Base-by-base conservation (phyloP, 2,329 filamentous ascomycete genomes). In the Nemania diffusa region DNA sequence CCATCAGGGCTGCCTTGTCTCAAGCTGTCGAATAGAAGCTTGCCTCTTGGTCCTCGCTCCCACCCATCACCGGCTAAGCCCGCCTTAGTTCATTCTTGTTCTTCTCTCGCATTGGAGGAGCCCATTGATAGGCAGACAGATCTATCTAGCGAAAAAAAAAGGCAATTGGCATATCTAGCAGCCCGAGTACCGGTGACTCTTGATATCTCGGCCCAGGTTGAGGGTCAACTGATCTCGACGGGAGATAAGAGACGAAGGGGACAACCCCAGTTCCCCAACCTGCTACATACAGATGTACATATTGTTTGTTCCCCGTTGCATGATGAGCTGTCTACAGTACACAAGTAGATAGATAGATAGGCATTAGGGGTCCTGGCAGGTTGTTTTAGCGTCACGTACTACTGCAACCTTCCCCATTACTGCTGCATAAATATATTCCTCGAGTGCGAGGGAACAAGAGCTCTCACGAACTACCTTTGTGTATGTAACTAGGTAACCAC, bases 351-450 rank as follows among this genome's bases (percentile, higher is more conserved):
- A 42, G 24, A 9, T 24, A 61, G 22, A 57, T 48, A 20, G 22
- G 46, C 34, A 40, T 46, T 62, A 68, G 32, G 65, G 65, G 61
- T 65, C 65, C 50, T 61, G 44, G 44, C 32, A 53, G 58, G 44
- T 53, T 37, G 37, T 52, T 57, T 24, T 53, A 44, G 56, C 32
- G 50, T 40, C 20, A 57, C 57, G 29, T 56, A 46, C 62, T 57
- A 51, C 53, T 68, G 53, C 66, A 62, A 44, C 46, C 26, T 44
- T 46, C 51, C 59, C 59, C 60, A 22, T 57, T 50, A 34, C 44
- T 42, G 34, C 26, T 48, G 32, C 52, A 40, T 44, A 42, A 57
- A 61, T 37, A 57, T 20, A 9, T 32, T 32, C 29, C 29, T 32
- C 29, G 29, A 32, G 29, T 29, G 29, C 57, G n/a, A 42, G 24